These are phyloP conservation scores for Cryptosporidium muris DNA, from an alignment of 169 alveolate genomes.

Conservation along the genomic window DNA sequence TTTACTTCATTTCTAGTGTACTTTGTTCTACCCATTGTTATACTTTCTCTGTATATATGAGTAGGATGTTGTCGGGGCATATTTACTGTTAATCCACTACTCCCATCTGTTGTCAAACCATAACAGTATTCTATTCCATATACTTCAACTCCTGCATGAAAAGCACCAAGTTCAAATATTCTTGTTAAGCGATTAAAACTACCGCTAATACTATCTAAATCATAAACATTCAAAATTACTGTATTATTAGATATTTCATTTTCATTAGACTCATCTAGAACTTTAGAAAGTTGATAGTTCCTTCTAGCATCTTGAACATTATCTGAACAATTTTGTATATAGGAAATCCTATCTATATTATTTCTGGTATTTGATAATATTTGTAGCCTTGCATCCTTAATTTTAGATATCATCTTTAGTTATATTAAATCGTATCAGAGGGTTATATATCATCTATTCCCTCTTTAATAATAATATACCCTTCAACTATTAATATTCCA, in stretches of 20 bases:
- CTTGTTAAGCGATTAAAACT: constrained; percentile 58
- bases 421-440: no score
- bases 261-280: neutral
- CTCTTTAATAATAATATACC: no score
- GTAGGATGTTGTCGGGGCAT: constrained; percentile 70
- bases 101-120: constrained; percentile 71
- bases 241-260: constrained; percentile 20
- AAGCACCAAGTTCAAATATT: constrained; percentile 69
- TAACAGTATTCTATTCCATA: constrained; percentile 72
- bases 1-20: constrained; percentile 63
- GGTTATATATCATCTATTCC: no score
- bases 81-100: constrained; percentile 63
- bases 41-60: constrained; percentile 70
- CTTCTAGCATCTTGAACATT: no score
- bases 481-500: no score
- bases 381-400: no score
- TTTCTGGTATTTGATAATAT: no score
- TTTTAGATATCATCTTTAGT: no score
- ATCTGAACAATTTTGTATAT: no score
- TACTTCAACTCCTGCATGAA: constrained; percentile 72
- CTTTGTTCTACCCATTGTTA: constrained; percentile 69
- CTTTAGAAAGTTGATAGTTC: no score
- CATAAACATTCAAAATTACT: constrained; percentile 71
- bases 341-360: no score
- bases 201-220: constrained; percentile 57